Base-by-base conservation (phyloP, 2,329 filamentous ascomycete genomes). In the Cladophialophora immunda region DNA sequence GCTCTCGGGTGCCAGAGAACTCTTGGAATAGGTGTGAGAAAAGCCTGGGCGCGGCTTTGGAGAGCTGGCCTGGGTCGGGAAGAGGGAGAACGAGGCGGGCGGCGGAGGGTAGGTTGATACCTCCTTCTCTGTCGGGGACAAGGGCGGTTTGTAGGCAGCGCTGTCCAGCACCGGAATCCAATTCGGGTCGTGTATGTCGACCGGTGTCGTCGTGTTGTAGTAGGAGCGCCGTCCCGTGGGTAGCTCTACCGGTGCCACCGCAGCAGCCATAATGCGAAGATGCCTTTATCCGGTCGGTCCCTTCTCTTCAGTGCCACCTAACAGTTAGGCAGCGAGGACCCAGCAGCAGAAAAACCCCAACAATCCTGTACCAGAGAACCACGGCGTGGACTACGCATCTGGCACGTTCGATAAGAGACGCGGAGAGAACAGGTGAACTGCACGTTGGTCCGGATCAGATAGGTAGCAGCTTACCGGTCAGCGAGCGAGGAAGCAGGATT, bases 101-200 rank as follows among this genome's bases (percentile, higher is more conserved):
- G 62, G 65, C 17, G 47, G 58, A 4, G 53, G 34, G 32, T 55
- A 47, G 29, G 65, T 38, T 17, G 61, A 68, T 11, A 64, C 62
- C 61, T 71, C 69, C 57, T 66, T 71, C 54, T 71, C 67, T 3
- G 55, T 59, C 34, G 64, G 58, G n/a, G 70, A 62, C 13, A 64
- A 65, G 4, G 61, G 55, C 22, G 62, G 62, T 41, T 67, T 70
- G 64, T 67, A 65, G 13, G 62, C 36, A 9, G 56, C 58, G 25
- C 61, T 57, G 53, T 69, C 66, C 38, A 73, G 59, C 1, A 73
- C 61, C 1, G 71, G 71, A 15, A 73, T 73, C 67, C 69, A 73
- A 56, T 73, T 73, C 38, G 67, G 68, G 55, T 73, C 70, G 47
- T 72, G 65, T 45, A 73, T 68, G 50, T 73, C 70, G n/a, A 66